phyloP scores from a whole-genome alignment of 371 early-diverging fungal genomes.

The Gilbertella persicaria region DNA sequence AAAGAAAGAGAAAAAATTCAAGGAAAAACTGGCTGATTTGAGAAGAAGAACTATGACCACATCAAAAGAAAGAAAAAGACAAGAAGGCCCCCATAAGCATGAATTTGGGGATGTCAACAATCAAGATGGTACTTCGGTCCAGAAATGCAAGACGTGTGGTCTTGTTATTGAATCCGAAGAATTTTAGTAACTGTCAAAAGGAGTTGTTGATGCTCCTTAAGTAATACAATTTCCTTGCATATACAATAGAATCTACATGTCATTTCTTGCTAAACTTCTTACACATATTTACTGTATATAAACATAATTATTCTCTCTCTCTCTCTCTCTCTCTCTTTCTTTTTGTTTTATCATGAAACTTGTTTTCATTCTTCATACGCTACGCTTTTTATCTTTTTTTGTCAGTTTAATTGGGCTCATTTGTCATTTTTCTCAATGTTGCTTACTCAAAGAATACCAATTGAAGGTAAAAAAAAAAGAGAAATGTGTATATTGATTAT shows the following conservation, averaged over 20 bases:
- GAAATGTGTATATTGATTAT: neutral
- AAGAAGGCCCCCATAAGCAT: slow-evolving; percentile 75
- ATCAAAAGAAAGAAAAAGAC: slow-evolving; percentile 67
- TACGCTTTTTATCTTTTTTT: slow-evolving; percentile 12
- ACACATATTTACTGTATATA: slow-evolving; percentile 17
- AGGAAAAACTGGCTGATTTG: slow-evolving; percentile 76
- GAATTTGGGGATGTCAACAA: slow-evolving; percentile 59
- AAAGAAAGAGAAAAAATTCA: slow-evolving; percentile 84
- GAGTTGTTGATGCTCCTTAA: too few species aligned
- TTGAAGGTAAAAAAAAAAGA: slow-evolving; percentile 19
- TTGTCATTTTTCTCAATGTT: slow-evolving; percentile 31
- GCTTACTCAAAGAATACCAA: slow-evolving; percentile 26
- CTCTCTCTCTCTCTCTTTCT: neutral
- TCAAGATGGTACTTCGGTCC: slow-evolving; percentile 48
- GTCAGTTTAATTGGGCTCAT: slow-evolving; percentile 24
- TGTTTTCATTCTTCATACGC: neutral
- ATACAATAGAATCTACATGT: neutral
- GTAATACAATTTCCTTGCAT: neutral
- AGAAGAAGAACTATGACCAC: slow-evolving; percentile 84
- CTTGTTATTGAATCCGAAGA: slow-evolving; percentile 74
- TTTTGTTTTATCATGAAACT: neutral
- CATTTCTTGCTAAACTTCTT: too few species aligned
- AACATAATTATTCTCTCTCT: neutral
- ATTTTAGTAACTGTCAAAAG: slow-evolving; percentile 45
- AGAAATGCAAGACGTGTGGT: slow-evolving; percentile 73